A percentile compares a stretch with the other conserved stretches of the same genome.
Conservation (phyloP, 2,329 filamentous ascomycete species). For the Diaporthe sp. region DNA sequence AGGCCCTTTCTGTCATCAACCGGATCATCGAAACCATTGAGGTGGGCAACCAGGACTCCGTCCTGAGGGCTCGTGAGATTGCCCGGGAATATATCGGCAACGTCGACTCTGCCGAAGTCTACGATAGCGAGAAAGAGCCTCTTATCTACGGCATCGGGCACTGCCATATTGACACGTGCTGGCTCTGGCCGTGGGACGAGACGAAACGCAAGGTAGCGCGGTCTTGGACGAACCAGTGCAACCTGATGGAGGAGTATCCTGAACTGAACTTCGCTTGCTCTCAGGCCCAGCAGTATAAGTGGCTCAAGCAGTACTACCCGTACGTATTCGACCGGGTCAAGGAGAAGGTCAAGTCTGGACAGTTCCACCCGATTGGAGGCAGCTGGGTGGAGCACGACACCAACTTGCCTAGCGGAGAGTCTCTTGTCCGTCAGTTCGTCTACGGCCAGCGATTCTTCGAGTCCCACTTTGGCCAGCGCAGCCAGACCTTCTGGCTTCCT, state of each 20-base stretch:
- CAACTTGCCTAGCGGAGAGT: conserved; percentile 96
- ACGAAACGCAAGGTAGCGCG: conserved; percentile 96
- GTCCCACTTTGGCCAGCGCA: conserved; percentile 89
- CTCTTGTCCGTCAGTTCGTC: conserved; percentile 91
- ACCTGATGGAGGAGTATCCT: conserved; percentile 94
- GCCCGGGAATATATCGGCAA: conserved; percentile 87
- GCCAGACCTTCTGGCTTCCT: conserved; percentile 95
- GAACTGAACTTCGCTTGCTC: conserved; percentile 94
- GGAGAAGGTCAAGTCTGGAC: conserved; percentile 88
- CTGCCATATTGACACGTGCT: conserved; percentile 98
- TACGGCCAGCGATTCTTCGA: conserved; percentile 97
- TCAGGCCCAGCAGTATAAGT: conserved; percentile 98
- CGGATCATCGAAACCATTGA: conserved; percentile 93
- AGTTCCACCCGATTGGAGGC: conserved; percentile 94
- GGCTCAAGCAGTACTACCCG: conserved; percentile 92
- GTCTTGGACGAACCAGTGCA: conserved; percentile 97
- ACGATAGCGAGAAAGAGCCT: conserved; percentile 79
- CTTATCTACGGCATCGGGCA: conserved; percentile 93
- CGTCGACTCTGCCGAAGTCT: conserved; percentile 87
- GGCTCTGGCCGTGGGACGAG: conserved; percentile 98
- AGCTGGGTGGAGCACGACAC: conserved; percentile 99
- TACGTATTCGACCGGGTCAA: conserved; percentile 92
- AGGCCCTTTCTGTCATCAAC: conserved; percentile 86
- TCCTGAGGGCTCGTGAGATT: conserved; percentile 85
- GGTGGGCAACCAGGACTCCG: conserved; percentile 81